These are phyloP conservation scores for Ascochyta pisi DNA, from an alignment of 2,329 filamentous ascomycete species.

Conservation along the genomic window DNA sequence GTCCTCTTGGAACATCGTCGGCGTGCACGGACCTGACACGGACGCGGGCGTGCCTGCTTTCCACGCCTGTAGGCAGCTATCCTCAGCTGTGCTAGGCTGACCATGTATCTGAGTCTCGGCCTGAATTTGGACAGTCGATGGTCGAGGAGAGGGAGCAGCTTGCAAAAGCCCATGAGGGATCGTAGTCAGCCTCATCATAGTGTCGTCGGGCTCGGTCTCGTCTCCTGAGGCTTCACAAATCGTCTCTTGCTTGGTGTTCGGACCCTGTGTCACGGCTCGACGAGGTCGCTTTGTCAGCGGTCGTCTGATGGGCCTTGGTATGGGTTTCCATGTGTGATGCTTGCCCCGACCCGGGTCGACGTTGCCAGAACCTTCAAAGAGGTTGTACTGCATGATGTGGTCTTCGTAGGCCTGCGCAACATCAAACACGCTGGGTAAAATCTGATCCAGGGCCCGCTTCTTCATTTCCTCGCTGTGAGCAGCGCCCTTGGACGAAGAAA, in stretches of 20 bases:
- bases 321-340: conserved; percentile 31
- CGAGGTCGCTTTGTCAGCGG: conserved; percentile 21
- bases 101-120: neutral
- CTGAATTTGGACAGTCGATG: neutral
- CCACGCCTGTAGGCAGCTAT: neutral
- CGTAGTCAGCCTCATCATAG: conserved; percentile 3
- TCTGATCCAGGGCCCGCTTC: conserved; percentile 30
- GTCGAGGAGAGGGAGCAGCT: neutral
- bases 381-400: conserved; percentile 32
- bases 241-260: neutral
- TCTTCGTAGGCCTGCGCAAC: conserved; percentile 40
- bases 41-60: neutral
- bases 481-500: conserved; percentile 36
- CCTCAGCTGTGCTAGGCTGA: neutral
- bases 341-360: conserved; percentile 30
- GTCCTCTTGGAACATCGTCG: conserved; percentile 3
- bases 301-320: conserved; percentile 27
- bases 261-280: neutral
- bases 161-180: neutral
- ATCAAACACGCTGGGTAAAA: conserved; percentile 40
- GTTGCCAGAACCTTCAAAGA: conserved; percentile 32
- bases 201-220: conserved; percentile 36
- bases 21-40: conserved; percentile 6
- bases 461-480: conserved; percentile 37
- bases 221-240: conserved; percentile 20